Evolutionary conservation across 306 rosid species (phyloP).

Genomic region (Hippophae rhamnoides): DNA sequence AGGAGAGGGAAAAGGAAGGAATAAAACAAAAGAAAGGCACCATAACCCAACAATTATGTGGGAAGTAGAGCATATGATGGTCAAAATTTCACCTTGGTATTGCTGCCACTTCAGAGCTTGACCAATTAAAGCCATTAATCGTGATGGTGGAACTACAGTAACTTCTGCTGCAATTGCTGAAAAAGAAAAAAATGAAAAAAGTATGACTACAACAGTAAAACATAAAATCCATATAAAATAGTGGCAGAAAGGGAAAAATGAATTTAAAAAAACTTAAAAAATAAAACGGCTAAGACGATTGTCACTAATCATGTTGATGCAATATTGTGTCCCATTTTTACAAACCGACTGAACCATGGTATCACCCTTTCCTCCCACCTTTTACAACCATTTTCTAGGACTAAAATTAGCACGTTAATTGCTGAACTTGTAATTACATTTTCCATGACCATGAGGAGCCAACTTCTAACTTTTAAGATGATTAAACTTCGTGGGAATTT

Average conservation of each 20-base stretch:
- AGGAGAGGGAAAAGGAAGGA: background rate
- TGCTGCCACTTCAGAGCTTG: conserved; percentile 99
- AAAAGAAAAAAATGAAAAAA: conserved; percentile 23
- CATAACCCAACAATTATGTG: conserved; percentile 5
- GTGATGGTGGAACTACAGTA: conserved; percentile 93
- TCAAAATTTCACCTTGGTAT: conserved; percentile 62
- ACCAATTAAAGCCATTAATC: conserved; percentile 92
- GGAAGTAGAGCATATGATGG: background rate
- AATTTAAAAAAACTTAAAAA: background rate
- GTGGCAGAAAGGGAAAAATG: background rate
- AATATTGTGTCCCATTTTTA: no score
- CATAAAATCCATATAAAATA: background rate
- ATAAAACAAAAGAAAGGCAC: background rate
- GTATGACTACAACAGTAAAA: conserved; percentile 5
- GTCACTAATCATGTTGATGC: no score
- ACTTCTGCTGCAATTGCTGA: conserved; percentile 91
- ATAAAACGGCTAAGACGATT: no score
- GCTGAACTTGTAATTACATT: background rate
- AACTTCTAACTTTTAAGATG: background rate
- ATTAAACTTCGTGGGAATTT: background rate
- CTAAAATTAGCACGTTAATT: background rate
- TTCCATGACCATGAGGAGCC: background rate
- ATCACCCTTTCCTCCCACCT: no score
- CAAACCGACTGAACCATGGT: no score
- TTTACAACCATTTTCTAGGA: no score